Evolutionary conservation across 2,329 filamentous ascomycete genomes (phyloP).

Genomic region (Zasmidium cellare): DNA sequence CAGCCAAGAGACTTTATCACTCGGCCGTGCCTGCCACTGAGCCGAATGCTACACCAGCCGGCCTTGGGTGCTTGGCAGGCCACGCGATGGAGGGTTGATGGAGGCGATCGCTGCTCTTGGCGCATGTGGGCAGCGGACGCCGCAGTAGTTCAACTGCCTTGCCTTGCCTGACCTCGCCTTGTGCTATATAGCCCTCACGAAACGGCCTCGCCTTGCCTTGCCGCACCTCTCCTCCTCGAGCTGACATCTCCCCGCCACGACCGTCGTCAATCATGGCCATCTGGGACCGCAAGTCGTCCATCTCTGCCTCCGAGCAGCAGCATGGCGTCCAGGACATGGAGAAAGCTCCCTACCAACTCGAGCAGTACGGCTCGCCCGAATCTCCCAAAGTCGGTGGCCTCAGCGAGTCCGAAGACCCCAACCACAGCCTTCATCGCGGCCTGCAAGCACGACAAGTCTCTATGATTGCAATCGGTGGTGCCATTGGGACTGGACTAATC

Average conservation of each 20-base stretch:
- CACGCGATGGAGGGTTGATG: neutral
- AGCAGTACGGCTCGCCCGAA: slow-evolving; percentile 16
- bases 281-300: slow-evolving; percentile 12
- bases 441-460: slow-evolving; percentile 57
- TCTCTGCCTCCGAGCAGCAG: slow-evolving; percentile 6
- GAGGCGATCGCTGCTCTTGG: neutral
- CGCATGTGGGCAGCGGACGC: neutral
- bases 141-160: too few relatives aligned
- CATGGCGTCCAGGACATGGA: slow-evolving; percentile 8
- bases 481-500: slow-evolving; percentile 72
- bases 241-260: neutral
- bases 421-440: slow-evolving; percentile 50
- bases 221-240: too few relatives aligned
- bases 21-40: neutral
- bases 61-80: neutral
- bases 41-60: neutral
- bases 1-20: neutral
- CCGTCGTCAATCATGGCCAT: slow-evolving; percentile 4
- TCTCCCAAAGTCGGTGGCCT: slow-evolving; percentile 18
- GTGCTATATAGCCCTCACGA: too few relatives aligned
- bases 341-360: slow-evolving; percentile 20
- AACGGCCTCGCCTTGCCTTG: too few relatives aligned
- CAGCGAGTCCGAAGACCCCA: slow-evolving; percentile 22
- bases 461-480: slow-evolving; percentile 73
- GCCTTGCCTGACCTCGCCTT: too few relatives aligned